These are phyloP conservation scores for Meyerozyma athensensis DNA, from an alignment of 1,139 yeast species.

Conservation along the genomic window DNA sequence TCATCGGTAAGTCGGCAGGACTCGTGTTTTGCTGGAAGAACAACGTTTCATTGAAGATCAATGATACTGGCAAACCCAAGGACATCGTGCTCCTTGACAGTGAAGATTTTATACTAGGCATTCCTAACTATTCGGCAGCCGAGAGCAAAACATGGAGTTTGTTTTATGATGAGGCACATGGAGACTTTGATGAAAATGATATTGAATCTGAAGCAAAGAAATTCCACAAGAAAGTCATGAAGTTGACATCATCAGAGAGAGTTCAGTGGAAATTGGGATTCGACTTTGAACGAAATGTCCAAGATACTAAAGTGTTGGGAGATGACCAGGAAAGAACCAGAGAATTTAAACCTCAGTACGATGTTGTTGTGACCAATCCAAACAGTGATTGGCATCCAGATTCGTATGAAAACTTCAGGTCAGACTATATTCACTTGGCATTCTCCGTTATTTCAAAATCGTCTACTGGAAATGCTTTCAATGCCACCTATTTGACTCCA, in stretches of 20 bases:
- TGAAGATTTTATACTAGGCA: constrained; percentile 62
- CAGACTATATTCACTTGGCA: constrained; percentile 40
- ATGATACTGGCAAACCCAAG: constrained; percentile 57
- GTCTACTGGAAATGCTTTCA: constrained; percentile 41
- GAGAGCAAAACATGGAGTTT: constrained; percentile 36
- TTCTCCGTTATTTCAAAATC: constrained; percentile 37
- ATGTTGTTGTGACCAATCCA: constrained; percentile 39
- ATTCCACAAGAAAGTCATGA: constrained; percentile 35
- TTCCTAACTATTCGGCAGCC: constrained; percentile 47
- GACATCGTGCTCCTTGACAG: constrained; percentile 63
- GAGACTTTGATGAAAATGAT: constrained; percentile 12
- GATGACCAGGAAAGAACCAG: constrained; percentile 31
- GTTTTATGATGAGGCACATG: constrained; percentile 23
- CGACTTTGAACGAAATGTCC: constrained; percentile 35
- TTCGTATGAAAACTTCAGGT: constrained; percentile 37
- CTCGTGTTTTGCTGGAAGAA: constrained; percentile 76
- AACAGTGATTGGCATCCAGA: constrained; percentile 40
- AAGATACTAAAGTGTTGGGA: constrained; percentile 17
- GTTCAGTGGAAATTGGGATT: constrained; percentile 42
- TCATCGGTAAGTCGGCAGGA: constrained; percentile 71
- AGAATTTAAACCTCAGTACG: constrained; percentile 40
- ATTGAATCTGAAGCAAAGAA: constrained; percentile 27
- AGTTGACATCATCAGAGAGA: constrained; percentile 33
- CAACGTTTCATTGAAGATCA: constrained; percentile 55
- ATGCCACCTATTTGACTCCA: constrained; percentile 77